phyloP scores from a whole-genome alignment of 345 rosid species.

The Brassica napus region DNA sequence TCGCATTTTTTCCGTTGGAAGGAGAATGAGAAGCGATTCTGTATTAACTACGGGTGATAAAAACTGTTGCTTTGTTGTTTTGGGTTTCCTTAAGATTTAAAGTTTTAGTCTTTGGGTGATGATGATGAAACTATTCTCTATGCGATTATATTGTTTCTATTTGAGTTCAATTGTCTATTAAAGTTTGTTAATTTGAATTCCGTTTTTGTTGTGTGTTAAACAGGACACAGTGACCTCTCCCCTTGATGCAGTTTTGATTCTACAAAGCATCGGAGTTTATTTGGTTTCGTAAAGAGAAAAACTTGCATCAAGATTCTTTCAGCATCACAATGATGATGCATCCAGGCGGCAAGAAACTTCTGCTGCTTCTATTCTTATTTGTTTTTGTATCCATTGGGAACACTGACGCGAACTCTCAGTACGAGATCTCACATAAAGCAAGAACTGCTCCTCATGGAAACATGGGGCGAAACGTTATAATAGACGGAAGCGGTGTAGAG shows the following conservation, averaged over 20 bases:
- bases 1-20: not conserved
- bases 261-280: constrained; percentile 9
- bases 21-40: not conserved
- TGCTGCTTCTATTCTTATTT: constrained; percentile 33
- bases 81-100: not conserved
- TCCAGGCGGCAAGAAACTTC: constrained; percentile 21
- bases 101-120: constrained; percentile 9
- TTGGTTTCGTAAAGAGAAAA: constrained; percentile 1
- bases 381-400: constrained; percentile 36
- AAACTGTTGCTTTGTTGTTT: constrained; percentile 5
- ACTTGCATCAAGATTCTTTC: not conserved
- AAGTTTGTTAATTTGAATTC: not conserved
- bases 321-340: constrained; percentile 26
- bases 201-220: not conserved
- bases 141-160: not conserved
- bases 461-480: constrained; percentile 53
- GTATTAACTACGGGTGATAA: not conserved
- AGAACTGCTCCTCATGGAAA: constrained; percentile 71
- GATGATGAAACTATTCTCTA: not conserved
- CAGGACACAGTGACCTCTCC: constrained; percentile 25
- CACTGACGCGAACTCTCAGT: constrained; percentile 44
- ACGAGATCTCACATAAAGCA: constrained; percentile 42
- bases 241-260: constrained; percentile 32
- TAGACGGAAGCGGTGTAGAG: constrained; percentile 73
- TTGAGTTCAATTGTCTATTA: not conserved